These are phyloP conservation scores for Paspalum notatum DNA, from an alignment of 176 grass and related monocot species.

Conservation along the genomic window DNA sequence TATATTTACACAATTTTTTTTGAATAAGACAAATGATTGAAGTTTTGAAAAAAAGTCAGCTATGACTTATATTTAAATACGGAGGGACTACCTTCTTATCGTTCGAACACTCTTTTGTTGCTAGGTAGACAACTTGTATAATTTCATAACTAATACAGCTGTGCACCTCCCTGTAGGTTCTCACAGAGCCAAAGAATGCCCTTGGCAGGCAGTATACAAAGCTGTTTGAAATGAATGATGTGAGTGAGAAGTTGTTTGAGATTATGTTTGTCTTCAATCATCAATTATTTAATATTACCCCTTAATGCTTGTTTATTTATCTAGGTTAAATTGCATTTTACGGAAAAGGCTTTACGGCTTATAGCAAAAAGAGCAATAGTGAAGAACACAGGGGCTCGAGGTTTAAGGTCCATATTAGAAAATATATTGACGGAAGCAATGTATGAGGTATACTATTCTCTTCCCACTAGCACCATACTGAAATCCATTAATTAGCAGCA, in stretches of 20 bases:
- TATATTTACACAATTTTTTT: too few relatives aligned
- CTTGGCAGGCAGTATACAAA: constrained; percentile 67
- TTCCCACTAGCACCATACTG: not conserved
- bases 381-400: constrained; percentile 73
- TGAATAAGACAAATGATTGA: too few relatives aligned
- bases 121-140: constrained; percentile 17
- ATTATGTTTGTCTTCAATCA: not conserved
- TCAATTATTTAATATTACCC: not conserved
- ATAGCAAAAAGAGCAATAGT: constrained; percentile 69
- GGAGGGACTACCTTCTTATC: too few relatives aligned
- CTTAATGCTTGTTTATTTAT: not conserved
- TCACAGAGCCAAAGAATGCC: constrained; percentile 70
- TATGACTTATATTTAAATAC: too few relatives aligned
- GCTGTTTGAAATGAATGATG: constrained; percentile 82
- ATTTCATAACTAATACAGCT: constrained; percentile 7
- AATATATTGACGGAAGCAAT: constrained; percentile 69
- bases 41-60: too few relatives aligned
- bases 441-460: constrained; percentile 60
- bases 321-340: constrained; percentile 75
- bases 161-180: constrained; percentile 47
- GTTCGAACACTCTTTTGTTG: constrained; percentile 22
- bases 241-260: constrained; percentile 17
- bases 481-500: constrained; percentile 12
- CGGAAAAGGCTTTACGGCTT: constrained; percentile 56
- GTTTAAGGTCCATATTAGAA: constrained; percentile 72